Base-by-base conservation (phyloP, 306 rosid genomes). In the Dalbergia cultrata region DNA sequence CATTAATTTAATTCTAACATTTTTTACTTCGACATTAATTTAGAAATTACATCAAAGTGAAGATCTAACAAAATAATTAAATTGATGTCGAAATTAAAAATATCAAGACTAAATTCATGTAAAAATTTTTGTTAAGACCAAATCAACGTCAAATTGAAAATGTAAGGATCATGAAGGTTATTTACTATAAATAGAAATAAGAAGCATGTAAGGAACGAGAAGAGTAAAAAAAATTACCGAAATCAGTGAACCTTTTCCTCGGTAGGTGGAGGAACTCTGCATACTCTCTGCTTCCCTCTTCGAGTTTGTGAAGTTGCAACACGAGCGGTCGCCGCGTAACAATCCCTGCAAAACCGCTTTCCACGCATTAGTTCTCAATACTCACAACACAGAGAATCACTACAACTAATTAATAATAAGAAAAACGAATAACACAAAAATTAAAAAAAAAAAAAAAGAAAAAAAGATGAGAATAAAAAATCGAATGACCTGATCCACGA, bases 271-370 rank as follows among this genome's bases (percentile, higher is more conserved):
- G 94, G 81, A 94, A 94, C 84, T 94, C 97, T 0, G 93, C 98
- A 72, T 94, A 94, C 82, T 94, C 98, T 83, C 97, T 94, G 83
- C 90, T 89, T 60, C 98, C 98, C 81, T 88, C 94, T 0, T 91
- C 88, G 78, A 77, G 53, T 80, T 94, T 94, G 79, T 92, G 97
- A 82, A 94, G 98, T 87, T 94, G 98, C 84, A 94, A 85, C 39
- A 92, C 97, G 60, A 94, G 97, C 52, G 98, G 98, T 52, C 98
- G 89, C 69, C 97, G 85, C 9, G 98, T 94, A 82, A 94, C 97
- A 85, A 94, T 94, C 66, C 98, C 97, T 94, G 85, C 86, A 86
- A 77, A 26, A 52, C 78, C 22, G 74, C 50, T 81, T 70, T 43
- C 21, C 60, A 63, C 6, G 61, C 65, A 78, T 83, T 50, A 87